Evolutionary conservation across 345 rosid species (phyloP).

Genomic region (Mangifera indica): DNA sequence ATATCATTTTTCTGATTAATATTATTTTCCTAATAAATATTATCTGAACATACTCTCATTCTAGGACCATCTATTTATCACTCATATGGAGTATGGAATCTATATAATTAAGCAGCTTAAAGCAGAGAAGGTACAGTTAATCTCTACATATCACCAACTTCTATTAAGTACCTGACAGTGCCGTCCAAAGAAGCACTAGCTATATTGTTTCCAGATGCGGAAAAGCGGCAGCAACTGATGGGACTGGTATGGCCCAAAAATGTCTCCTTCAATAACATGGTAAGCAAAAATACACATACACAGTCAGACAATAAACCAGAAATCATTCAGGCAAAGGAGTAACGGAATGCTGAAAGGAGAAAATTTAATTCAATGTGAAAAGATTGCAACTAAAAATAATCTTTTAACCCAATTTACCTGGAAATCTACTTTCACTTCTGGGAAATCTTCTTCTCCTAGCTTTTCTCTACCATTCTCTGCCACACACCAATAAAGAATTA

Average conservation of each 20-base stretch:
- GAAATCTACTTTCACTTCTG: conserved; percentile 67
- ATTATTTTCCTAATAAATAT: no score
- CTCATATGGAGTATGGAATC: neutral
- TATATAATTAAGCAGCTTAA: conserved; percentile 7
- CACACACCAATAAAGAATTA: conserved; percentile 20
- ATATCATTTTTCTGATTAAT: no score
- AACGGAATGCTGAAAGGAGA: neutral
- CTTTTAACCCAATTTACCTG: conserved; percentile 40
- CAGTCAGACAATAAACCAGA: neutral
- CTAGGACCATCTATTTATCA: neutral
- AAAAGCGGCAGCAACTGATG: conserved; percentile 65
- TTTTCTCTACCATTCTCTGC: conserved; percentile 44
- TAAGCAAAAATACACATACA: neutral
- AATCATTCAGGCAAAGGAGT: neutral
- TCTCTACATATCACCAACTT: conserved; percentile 7
- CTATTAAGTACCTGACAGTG: conserved; percentile 58
- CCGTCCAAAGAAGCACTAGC: conserved; percentile 80
- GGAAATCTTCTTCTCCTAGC: conserved; percentile 53
- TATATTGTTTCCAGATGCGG: conserved; percentile 74
- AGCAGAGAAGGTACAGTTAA: neutral
- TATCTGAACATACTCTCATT: no score
- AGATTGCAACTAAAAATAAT: neutral
- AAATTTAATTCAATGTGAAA: neutral
- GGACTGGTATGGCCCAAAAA: conserved; percentile 78
- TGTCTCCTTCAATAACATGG: conserved; percentile 46